Evolutionary conservation across 495 filamentous ascomycete genomes (phyloP), one percentile per base, ranked within the genome.

Genomic region (Xylaria longipes): DNA sequence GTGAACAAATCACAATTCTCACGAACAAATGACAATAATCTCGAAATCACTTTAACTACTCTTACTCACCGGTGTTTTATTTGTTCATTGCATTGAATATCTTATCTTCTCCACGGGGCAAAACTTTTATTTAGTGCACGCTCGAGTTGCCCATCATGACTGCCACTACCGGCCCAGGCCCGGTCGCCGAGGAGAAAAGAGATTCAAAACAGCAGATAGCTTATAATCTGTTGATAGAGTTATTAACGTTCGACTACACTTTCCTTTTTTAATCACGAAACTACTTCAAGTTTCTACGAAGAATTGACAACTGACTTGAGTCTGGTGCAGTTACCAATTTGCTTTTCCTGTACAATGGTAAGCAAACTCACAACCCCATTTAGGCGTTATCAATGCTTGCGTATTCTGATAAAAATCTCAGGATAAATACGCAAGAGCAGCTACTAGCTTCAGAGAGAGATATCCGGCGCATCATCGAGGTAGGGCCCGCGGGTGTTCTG

Each of bases 401-500:
- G 2, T 27, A 39, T 66, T 35, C 33, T 66, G 27, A 66, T 43
- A 25, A 27, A 1, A 1, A 54, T 39, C 11, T 1, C 8, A 66
- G 64, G 64, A 66, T 66, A 66, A 66, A 66, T 39, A 66, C 64
- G 8, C 64, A 66, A 66, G 64, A 66, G n/a, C 64, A 66, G 9
- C 25, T 66, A 22, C 33, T 66, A 5, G 64, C 64, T 39, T 66
- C 64, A 17, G 27, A 54, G 17, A 52, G 64, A 54, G 64, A 66
- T 54, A 33, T 66, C 27, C 64, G 64, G 86, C 90, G 95, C 72
- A 93, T 98, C 74, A 95, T 98, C 73, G 95, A 98, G 80, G 90
- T 98, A 77, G 95, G 95, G 77, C 95, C 95, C 20, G 93, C 94
- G 69, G 95, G 97, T 81, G 97, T 95, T 25, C 88, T 98, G 33